Evolutionary conservation across 306 rosid genomes (phyloP), one percentile per base, ranked within the genome.

Genomic region (Castanea sativa): DNA sequence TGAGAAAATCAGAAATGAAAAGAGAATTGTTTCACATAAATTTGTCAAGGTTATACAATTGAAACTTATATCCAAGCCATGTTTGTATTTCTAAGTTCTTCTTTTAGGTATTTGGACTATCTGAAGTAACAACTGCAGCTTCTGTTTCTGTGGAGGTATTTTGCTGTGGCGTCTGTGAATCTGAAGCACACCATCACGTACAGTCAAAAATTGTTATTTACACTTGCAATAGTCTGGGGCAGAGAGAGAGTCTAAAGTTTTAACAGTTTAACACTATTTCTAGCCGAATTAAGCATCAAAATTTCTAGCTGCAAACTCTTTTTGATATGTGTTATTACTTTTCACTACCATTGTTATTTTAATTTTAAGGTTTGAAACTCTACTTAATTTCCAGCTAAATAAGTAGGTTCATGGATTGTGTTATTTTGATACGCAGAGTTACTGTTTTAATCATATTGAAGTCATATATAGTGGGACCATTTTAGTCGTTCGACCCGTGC

Each of bases 61-160:
- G 88, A 86, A 87, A 55, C 76, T 86, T 72, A 55, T 74, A 53
- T 15, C 56, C 67, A 83, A 33, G 45, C 59, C 78, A 85, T 80
- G 59, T 83, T 55, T 82, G 41, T 83, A 76, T 86, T 82, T 85
- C 76, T 71, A 68, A 81, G 76, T 74, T 81, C 84, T 74, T 79
- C 85, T 84, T 83, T 82, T 84, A 90, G 72, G 78, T 81, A 73
- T 86, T 89, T 45, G 96, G 88, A 86, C 87, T 87, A 82, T 90
- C 97, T 52, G 98, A 87, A 82, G 90, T 68, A 84, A 78, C 87
- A 77, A 80, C 93, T 89, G 93, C 96, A 56, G 83, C 83, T 83
- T 86, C 89, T 78, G 87, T 83, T 77, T 92, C 92, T n/a, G 93
- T 82, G 18, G 96, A 76, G 73, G 78, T 84, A 43, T 9, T 67